Percentiles rank a stretch among this genome's conserved stretches.
Evolutionary conservation across 139 green algal genomes (phyloP).

Genomic region (Micromonas commoda): DNA sequence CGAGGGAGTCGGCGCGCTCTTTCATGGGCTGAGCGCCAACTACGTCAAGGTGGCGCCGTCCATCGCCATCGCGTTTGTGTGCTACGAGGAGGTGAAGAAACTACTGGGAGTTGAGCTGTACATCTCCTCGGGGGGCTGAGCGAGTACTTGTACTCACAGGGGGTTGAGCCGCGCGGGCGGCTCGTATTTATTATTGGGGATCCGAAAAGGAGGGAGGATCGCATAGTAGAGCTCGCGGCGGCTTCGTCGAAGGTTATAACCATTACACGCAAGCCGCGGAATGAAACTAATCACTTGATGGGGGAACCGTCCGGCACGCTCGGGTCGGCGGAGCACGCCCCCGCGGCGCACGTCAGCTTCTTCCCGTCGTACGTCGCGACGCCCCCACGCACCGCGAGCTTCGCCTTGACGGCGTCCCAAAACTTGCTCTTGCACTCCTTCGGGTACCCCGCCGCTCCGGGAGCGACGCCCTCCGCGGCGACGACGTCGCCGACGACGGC

Average conservation of each 20-base stretch:
- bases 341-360: conserved; percentile 1
- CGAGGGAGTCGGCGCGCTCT: conserved; percentile 79
- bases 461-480: not conserved
- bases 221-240: no score
- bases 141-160: no score
- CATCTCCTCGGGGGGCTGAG: not conserved
- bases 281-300: conserved; percentile 33
- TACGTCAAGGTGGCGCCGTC: conserved; percentile 97
- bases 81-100: conserved; percentile 88
- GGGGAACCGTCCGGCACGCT: conserved; percentile 6
- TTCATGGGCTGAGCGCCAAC: conserved; percentile 90
- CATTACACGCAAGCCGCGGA: no score
- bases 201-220: no score
- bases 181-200: no score
- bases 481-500: conserved; percentile 7
- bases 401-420: conserved; percentile 22
- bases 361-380: conserved; percentile 23
- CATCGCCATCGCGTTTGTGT: conserved; percentile 97
- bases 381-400: conserved; percentile 8
- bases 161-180: no score
- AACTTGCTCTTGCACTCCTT: conserved; percentile 31
- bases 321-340: not conserved
- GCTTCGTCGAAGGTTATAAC: no score
- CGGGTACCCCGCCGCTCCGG: conserved; percentile 16
- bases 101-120: conserved; percentile 68